Base-by-base conservation (phyloP, 306 rosid genomes). In the Pyrus bretschneideri region DNA sequence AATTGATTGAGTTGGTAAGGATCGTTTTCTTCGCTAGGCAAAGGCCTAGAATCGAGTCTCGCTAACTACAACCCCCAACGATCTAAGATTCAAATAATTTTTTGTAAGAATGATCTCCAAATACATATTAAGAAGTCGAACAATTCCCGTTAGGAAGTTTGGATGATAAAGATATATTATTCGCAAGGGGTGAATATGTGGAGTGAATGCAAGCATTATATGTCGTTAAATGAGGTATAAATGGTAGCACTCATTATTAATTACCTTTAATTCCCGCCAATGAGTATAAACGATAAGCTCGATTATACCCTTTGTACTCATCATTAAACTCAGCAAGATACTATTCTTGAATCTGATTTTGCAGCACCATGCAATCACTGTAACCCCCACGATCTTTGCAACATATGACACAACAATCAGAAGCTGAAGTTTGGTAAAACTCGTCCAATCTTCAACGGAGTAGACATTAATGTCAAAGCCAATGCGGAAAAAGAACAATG, bases 381-480 rank as follows among this genome's bases (percentile, higher is more conserved):
- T 69, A 69, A 25, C 38, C 23, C 58, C 72, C 0, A 69, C 13
- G 5, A 69, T 44, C 72, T 69, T 69, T 15, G 59, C n/a, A 13
- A 25, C 59, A 27, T 44, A 45, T 0, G 54, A 44, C 72, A 46
- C 58, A 7, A 46, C 3, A 14, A 69, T 2, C 5, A 45, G 3
- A 15, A 8, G 52, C 58, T 45, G 72, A 69, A 69, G 72, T 3
- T 45, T 46, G 57, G 13, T 46, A 45, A 69, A 69, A 25, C 35
- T 15, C 31, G 31, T 23, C 72, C 38, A 69, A 23, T 46, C 4
- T 12, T 27, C 58, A 11, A 60, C 14, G 14, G 65, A 60, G 33
- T 60, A 84, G 33, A 91, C 77, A 76, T 91, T 86, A 68, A 78
- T 81, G 72, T 73, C 80, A 42, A 84, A 52, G 63, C 92, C 92